Evolutionary conservation across 2,329 filamentous ascomycete genomes (phyloP), one percentile per base, ranked within the genome.

Genomic region (Pseudogymnoascus destructans): DNA sequence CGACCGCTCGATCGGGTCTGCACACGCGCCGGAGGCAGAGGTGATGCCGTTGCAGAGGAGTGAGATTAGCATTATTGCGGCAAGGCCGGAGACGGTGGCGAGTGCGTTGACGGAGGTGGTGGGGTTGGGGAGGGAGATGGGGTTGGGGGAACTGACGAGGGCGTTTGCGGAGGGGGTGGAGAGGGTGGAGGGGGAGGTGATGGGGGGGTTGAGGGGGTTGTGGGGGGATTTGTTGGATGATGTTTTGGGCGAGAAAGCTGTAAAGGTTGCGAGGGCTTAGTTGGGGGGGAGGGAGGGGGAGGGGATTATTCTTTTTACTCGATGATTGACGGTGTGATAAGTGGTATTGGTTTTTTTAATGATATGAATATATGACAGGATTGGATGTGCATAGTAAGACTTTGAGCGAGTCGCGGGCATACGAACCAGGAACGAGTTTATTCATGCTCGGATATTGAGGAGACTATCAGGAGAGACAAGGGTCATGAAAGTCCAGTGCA

Each of bases 201-300:
- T 71, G 17, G 73, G 75, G 59, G 78, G 82, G 73, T 67, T 84
- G 25, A 73, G 67, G 56, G 77, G 79, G 65, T 63, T 84, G 55
- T 81, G 78, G 77, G 76, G 73, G 65, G 78, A 80, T 10, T 69
- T 84, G 58, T 69, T 78, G n/a, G 77, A 82, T 19, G 77, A 81
- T 64, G 68, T 76, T 32, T 58, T 69, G 57, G 67, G 65, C n/a
- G n/a, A 42, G 10, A 64, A 64, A 30, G 25, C 2, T 3, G 49
- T 9, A 0, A 9, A n/a, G 11, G 5, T 5, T 55, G 27, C 15
- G 3, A 55, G 32, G 25, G 25, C 49, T 3, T 54, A 30, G 30
- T 6, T 30, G n/a, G 42, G 6, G 7, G 42, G 13, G 27, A 54
- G 6, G 15, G 11, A 17, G 17, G 10, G 3, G n/a, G 19, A n/a